Evolutionary conservation across 2,329 filamentous ascomycete species (phyloP), one percentile per base, ranked within the genome.

Genomic region (Didymellaceae sp.): DNA sequence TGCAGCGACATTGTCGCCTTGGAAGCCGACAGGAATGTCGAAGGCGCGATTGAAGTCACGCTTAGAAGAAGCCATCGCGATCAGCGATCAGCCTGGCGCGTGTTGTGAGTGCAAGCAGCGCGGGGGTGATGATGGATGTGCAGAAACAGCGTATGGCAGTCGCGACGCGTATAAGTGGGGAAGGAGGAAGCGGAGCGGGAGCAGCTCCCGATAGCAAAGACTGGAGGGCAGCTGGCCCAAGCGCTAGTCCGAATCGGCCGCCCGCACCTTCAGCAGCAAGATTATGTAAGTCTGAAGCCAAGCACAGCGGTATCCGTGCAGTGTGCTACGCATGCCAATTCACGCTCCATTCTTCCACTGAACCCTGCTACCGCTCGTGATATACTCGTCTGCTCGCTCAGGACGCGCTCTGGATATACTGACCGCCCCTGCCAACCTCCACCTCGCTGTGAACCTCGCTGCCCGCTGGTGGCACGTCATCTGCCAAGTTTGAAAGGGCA

Each of bases 401-500:
- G 52, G 28, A 58, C 40, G 45, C 47, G 42, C 26, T 49, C 32
- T 39, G 26, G 16, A 31, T 22, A 42, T 41, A 35, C 18, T 24
- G 22, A 26, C 25, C 33, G 33, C 18, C 33, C 30, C 42, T 26
- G 37, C 45, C 41, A n/a, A 30, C 21, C 39, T 26, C 38, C 35
- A 18, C 18, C 28, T 38, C 35, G 40, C 44, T 24, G 38, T 39
- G 25, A 43, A 37, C 42, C 46, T 47, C 48, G 54, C 53, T 43
- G 40, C 51, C 32, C 48, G 46, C 54, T 20, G 46, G 38, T 54
- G 56, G 65, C 67, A 72, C 70, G 70, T 72, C 70, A 72, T 71
- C 62, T 59, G 61, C 65, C 65, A 61, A 64, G 64, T 71, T 70
- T 65, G 67, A 68, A 61, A 63, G 68, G 65, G 65, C 62, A 65